phyloP scores from a whole-genome alignment of 106 monocot species.

The Dioscorea alata region DNA sequence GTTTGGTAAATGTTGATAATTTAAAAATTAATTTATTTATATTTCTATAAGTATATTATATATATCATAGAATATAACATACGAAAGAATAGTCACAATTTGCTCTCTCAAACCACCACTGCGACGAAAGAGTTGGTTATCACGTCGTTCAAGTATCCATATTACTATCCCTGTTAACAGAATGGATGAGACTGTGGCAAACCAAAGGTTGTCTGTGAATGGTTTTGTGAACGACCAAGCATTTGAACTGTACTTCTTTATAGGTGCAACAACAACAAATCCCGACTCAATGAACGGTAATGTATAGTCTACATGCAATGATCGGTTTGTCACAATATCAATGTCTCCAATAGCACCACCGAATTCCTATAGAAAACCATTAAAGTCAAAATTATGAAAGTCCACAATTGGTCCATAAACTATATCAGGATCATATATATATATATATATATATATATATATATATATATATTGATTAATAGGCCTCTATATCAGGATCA shows the following conservation, averaged over 20 bases:
- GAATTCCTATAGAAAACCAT: conserved; percentile 21
- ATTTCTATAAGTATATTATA: too few species aligned
- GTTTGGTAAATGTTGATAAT: too few species aligned
- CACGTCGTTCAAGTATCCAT: conserved; percentile 65
- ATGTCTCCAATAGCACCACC: conserved; percentile 71
- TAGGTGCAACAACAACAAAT: conserved; percentile 40
- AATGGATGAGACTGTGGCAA: conserved; percentile 46
- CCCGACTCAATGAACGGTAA: conserved; percentile 62
- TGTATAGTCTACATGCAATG: conserved; percentile 55
- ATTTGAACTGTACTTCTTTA: conserved; percentile 26
- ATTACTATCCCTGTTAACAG: conserved; percentile 48
- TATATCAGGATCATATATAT: too few species aligned
- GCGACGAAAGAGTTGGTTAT: conserved; percentile 29
- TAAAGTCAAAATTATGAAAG: too few species aligned
- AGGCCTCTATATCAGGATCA: too few species aligned
- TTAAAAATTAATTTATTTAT: background rate
- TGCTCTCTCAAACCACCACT: too few species aligned
- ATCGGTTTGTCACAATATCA: conserved; percentile 54
- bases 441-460: too few species aligned
- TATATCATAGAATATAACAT: too few species aligned
- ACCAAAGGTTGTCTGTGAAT: conserved; percentile 55
- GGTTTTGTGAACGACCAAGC: conserved; percentile 69
- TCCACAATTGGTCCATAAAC: too few species aligned
- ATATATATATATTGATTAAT: too few species aligned
- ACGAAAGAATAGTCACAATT: too few species aligned